Conservation (phyloP, 2,329 filamentous ascomycete species). For the Phaeosphaeria sp. region DNA sequence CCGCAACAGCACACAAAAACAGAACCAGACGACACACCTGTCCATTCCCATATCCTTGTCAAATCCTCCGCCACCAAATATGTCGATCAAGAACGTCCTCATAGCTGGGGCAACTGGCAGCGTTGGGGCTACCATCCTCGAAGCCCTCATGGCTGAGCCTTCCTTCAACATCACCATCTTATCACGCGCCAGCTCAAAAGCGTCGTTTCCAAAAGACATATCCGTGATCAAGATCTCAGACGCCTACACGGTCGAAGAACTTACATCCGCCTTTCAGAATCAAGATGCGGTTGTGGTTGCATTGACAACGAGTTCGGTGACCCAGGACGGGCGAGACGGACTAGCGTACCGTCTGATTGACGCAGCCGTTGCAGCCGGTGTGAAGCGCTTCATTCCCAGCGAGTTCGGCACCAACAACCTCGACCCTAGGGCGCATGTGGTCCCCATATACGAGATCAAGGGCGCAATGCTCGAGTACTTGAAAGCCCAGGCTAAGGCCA, state of each 20-base stretch:
- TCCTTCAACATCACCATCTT: slow-evolving; percentile 44
- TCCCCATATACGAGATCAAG: slow-evolving; percentile 49
- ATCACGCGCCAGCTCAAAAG: slow-evolving; percentile 33
- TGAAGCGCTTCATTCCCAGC: slow-evolving; percentile 49
- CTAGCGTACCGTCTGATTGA: slow-evolving; percentile 45
- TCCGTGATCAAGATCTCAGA: slow-evolving; percentile 38
- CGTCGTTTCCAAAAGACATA: slow-evolving; percentile 29
- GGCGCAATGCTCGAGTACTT: slow-evolving; percentile 46
- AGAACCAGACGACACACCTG: not conserved
- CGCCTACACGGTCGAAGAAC: slow-evolving; percentile 25
- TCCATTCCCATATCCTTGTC: not conserved
- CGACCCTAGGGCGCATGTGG: slow-evolving; percentile 38
- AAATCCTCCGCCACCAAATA: not conserved
- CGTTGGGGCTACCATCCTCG: slow-evolving; percentile 32
- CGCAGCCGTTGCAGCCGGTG: slow-evolving; percentile 49
- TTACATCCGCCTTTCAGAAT: slow-evolving; percentile 43
- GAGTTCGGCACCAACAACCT: slow-evolving; percentile 51
- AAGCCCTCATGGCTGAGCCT: slow-evolving; percentile 42
- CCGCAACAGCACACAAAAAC: not conserved
- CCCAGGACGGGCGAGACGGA: slow-evolving; percentile 20
- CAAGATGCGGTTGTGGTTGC: slow-evolving; percentile 49
- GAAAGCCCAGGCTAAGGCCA: slow-evolving; percentile 24
- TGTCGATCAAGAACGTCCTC: slow-evolving; percentile 25
- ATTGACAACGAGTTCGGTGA: slow-evolving; percentile 33
- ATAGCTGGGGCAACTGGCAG: slow-evolving; percentile 38